These are phyloP conservation scores for Phytophthora vignae DNA, from an alignment of 352 stramenopile genomes.

Conservation along the genomic window DNA sequence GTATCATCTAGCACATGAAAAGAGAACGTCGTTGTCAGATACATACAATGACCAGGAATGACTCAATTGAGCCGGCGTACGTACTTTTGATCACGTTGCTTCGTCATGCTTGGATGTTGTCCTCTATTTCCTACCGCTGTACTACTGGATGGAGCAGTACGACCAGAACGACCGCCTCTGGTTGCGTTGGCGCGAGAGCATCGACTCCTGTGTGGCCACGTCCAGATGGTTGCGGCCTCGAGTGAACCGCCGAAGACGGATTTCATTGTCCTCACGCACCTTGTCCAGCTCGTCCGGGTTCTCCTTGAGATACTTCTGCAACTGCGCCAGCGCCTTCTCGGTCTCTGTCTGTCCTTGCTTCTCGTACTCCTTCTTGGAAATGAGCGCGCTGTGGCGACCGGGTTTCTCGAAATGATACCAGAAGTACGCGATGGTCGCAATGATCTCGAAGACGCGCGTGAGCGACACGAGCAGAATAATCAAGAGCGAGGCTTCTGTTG, in stretches of 20 bases:
- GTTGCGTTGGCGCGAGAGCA: constrained; percentile 41
- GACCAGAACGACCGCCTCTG: constrained; percentile 47
- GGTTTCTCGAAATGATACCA: constrained; percentile 86
- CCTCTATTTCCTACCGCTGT: constrained; percentile 40
- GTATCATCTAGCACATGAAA: constrained; percentile 24
- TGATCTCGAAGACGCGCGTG: constrained; percentile 76
- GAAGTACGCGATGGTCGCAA: constrained; percentile 76
- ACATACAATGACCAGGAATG: background rate
- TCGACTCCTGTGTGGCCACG: constrained; percentile 60
- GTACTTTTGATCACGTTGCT: constrained; percentile 7
- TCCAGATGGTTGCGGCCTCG: constrained; percentile 83
- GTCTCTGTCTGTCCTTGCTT: constrained; percentile 74
- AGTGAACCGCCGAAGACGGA: constrained; percentile 80
- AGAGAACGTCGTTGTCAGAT: constrained; percentile 16
- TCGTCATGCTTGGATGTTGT: background rate
- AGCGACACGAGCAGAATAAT: constrained; percentile 76
- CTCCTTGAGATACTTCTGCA: constrained; percentile 71
- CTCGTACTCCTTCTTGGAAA: constrained; percentile 80
- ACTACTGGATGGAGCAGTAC: constrained; percentile 62
- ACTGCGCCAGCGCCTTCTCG: constrained; percentile 72
- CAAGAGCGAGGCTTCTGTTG: constrained; percentile 74
- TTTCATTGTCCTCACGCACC: constrained; percentile 86
- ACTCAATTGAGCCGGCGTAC: constrained; percentile 12
- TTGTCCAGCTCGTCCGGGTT: constrained; percentile 80
- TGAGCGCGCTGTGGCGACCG: constrained; percentile 71